Evolutionary conservation across 352 stramenopile genomes (phyloP).

Genomic region (Thalassiosira sp.): DNA sequence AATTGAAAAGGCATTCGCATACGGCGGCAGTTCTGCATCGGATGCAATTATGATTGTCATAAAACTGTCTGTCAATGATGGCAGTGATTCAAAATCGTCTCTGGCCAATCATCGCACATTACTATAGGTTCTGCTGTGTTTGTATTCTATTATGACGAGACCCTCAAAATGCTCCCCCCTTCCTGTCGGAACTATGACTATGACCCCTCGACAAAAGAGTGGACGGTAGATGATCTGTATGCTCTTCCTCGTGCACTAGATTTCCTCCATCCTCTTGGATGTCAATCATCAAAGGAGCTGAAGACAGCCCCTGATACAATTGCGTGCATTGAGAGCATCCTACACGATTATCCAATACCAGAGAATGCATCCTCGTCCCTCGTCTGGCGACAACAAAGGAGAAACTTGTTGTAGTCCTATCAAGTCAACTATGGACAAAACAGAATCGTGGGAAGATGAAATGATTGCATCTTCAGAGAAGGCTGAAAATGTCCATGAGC

Average conservation of each 20-base stretch:
- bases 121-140: background rate
- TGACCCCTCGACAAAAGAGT: background rate
- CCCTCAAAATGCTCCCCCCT: background rate
- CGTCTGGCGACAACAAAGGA: background rate
- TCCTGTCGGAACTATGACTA: background rate
- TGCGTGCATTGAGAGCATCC: background rate
- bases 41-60: background rate
- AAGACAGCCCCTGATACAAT: background rate
- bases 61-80: background rate
- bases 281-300: background rate
- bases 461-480: no score
- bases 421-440: background rate
- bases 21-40: background rate
- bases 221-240: background rate
- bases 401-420: background rate
- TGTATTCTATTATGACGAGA: background rate
- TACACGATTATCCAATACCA: background rate
- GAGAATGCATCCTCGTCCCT: background rate
- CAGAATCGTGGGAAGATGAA: no score
- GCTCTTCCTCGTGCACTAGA: background rate
- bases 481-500: no score
- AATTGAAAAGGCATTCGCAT: no score
- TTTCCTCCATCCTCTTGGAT: background rate
- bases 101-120: background rate
- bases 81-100: background rate